Percentiles rank a stretch among this genome's conserved stretches.
These are phyloP conservation scores for Periconia digitata DNA, from an alignment of 2,329 filamentous ascomycete species.

Conservation along the genomic window DNA sequence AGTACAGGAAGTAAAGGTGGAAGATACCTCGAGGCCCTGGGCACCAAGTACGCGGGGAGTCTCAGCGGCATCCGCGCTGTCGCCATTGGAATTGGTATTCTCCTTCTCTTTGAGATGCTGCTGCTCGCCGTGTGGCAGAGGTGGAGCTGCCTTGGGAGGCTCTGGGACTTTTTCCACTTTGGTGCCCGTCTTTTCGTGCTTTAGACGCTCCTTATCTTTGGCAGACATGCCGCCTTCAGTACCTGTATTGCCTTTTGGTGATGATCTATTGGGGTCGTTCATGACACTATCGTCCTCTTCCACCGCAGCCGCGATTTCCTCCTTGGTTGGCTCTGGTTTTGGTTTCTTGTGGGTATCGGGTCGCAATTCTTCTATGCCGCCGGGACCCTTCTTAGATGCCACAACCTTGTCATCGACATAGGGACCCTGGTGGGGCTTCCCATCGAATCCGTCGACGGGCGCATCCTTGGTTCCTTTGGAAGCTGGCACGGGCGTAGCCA, in stretches of 20 bases:
- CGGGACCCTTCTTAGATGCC: constrained; percentile 32
- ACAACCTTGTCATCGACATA: constrained; percentile 60
- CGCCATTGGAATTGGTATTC: constrained; percentile 9
- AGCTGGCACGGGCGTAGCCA: constrained; percentile 22
- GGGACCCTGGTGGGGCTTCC: constrained; percentile 88
- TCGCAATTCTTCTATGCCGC: constrained; percentile 42
- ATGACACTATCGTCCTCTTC: constrained; percentile 76
- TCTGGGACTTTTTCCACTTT: constrained; percentile 75
- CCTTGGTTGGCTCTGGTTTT: constrained; percentile 31
- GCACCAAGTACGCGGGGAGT: constrained; percentile 31
- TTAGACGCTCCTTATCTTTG: constrained; percentile 75
- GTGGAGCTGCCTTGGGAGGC: constrained; percentile 81
- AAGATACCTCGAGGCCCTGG: constrained; percentile 42
- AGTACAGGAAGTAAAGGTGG: not conserved
- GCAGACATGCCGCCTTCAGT: constrained; percentile 88
- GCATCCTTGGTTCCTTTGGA: constrained; percentile 70
- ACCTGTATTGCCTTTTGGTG: constrained; percentile 82
- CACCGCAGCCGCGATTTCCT: constrained; percentile 47
- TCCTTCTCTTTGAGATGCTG: constrained; percentile 53
- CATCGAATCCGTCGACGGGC: constrained; percentile 89
- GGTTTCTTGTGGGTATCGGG: constrained; percentile 26
- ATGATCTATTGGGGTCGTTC: constrained; percentile 78
- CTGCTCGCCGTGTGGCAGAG: constrained; percentile 78
- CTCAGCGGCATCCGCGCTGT: constrained; percentile 7
- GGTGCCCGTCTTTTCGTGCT: constrained; percentile 66